These are phyloP conservation scores for Clitopilus passeckerianus DNA, from an alignment of 768 basidiomycete species.

Conservation along the genomic window DNA sequence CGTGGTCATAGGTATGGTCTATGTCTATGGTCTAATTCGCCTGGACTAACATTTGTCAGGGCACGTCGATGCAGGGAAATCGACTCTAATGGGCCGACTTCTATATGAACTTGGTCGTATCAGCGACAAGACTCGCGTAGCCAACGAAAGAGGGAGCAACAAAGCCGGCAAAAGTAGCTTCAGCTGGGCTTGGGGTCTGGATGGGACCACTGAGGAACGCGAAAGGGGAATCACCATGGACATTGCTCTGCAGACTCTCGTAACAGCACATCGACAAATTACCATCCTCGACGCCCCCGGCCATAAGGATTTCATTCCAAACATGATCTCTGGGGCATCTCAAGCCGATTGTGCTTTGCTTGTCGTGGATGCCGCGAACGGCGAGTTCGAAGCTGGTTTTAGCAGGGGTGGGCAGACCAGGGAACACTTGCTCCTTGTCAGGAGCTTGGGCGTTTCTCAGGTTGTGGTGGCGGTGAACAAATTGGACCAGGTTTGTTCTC, in stretches of 20 bases:
- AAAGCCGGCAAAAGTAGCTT: slow-evolving; percentile 94
- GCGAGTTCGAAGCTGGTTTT: slow-evolving; percentile 96
- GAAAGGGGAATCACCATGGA: slow-evolving; percentile 98
- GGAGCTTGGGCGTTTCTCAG: slow-evolving; percentile 89
- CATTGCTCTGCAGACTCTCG: slow-evolving; percentile 77
- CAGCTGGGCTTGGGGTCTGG: slow-evolving; percentile 97
- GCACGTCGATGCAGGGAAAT: slow-evolving; percentile 98
- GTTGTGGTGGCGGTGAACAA: slow-evolving; percentile 94
- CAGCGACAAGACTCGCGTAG: slow-evolving; percentile 76
- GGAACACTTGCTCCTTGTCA: slow-evolving; percentile 87
- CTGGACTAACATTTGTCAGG: slow-evolving; percentile 39
- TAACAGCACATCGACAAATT: slow-evolving; percentile 71
- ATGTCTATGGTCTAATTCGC: not conserved
- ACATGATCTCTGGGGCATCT: slow-evolving; percentile 98
- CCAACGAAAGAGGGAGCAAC: slow-evolving; percentile 85
- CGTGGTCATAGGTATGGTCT: slow-evolving; percentile 79
- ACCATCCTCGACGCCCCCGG: slow-evolving; percentile 98
- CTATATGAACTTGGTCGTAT: slow-evolving; percentile 88
- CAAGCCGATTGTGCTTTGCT: slow-evolving; percentile 95
- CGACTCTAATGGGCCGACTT: slow-evolving; percentile 93
- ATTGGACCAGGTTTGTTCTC: slow-evolving; percentile 69
- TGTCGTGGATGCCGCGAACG: slow-evolving; percentile 84
- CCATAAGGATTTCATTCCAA: slow-evolving; percentile 96
- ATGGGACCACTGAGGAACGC: slow-evolving; percentile 89
- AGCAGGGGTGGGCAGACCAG: slow-evolving; percentile 92